Base-by-base conservation (phyloP, 345 rosid species). In the Eucalyptus shirleyi region DNA sequence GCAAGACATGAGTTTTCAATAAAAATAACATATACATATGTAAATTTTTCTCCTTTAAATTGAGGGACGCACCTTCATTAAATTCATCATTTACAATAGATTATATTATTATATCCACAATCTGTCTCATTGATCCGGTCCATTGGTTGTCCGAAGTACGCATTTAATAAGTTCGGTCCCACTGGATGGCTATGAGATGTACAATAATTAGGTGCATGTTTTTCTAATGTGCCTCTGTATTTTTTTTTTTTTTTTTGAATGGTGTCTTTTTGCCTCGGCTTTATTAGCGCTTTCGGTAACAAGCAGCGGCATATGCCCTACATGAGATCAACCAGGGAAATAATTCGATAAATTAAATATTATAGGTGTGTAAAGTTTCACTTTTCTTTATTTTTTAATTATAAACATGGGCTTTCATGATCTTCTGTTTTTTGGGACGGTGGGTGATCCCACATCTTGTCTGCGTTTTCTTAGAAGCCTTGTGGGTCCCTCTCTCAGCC, bases 31-130 rank as follows among this genome's bases (percentile, higher is more conserved):
- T 34, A 18, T 34, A 5, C 19, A 3, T 32, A 17, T 9, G 0
- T 34, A 5, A 30, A 65, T 65, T n/a, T n/a, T 65, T 8, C 32
- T 28, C 32, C 7, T 65, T 65, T 13, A 65, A 13, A 65, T 7
- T 65, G 17, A n/a, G 17, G 72, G 37, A n/a, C 17, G 0, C 1
- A 28, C 69, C 34, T 28, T 62, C 1, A 28, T 3, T 62, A 62
- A 30, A 0, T 1, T 15, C 3, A 0, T 4, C 4, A 8, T 16
- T n/a, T 65, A n/a, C 12, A 65, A n/a, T n/a, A 65, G 0, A 37
- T 72, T 1, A 3, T 72, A 72, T 12, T 10, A 72, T 72, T 1
- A 12, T 18, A 9, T 23, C 21, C 5, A 19, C 1, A 0, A 72
- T 72, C 3, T 1, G 8, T 32, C 26, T 72, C 44, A 19, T 37